Percentiles rank a stretch among this genome's conserved stretches.
These are phyloP conservation scores for Musa acuminata DNA, from an alignment of 176 grass and related monocot genomes.

Conservation along the genomic window DNA sequence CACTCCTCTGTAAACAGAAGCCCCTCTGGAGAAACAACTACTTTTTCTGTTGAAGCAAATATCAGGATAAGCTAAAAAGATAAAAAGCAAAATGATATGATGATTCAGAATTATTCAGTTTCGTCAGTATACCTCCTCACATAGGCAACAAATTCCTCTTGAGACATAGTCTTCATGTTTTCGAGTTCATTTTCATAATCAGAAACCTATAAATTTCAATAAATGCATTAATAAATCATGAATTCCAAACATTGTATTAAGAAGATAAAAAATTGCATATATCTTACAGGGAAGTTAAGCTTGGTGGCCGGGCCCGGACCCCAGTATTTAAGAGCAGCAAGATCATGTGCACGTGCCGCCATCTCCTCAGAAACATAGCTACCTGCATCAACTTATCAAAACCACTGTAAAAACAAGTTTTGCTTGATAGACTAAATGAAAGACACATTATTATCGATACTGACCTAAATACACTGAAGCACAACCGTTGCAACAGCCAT, in stretches of 20 bases:
- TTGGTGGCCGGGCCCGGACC: slow-evolving; percentile 38
- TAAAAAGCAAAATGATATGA: slow-evolving; percentile 1
- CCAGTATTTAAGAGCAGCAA: slow-evolving; percentile 94
- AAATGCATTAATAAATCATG: too few species aligned
- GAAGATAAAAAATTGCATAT: not conserved
- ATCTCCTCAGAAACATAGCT: slow-evolving; percentile 91
- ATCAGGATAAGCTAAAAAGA: slow-evolving; percentile 14
- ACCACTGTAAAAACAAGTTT: not conserved
- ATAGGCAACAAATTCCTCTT: slow-evolving; percentile 80
- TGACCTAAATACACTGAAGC: slow-evolving; percentile 99
- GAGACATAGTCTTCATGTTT: slow-evolving; percentile 50
- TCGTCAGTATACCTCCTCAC: slow-evolving; percentile 59
- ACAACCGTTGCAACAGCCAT: slow-evolving; percentile 7
- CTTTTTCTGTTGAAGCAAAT: slow-evolving; percentile 46
- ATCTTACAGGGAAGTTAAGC: slow-evolving; percentile 63
- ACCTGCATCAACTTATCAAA: slow-evolving; percentile 30
- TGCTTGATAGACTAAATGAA: not conserved
- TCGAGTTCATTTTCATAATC: slow-evolving; percentile 67
- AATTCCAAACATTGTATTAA: not conserved
- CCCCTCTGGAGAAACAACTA: slow-evolving; percentile 98
- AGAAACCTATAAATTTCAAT: slow-evolving; percentile 32
- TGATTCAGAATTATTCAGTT: not conserved
- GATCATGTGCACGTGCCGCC: slow-evolving; percentile 85
- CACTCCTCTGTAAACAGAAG: slow-evolving; percentile 91
- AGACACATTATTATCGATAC: not conserved